Conservation (phyloP, 106 monocot genomes). For the Phalaenopsis aphrodite region DNA sequence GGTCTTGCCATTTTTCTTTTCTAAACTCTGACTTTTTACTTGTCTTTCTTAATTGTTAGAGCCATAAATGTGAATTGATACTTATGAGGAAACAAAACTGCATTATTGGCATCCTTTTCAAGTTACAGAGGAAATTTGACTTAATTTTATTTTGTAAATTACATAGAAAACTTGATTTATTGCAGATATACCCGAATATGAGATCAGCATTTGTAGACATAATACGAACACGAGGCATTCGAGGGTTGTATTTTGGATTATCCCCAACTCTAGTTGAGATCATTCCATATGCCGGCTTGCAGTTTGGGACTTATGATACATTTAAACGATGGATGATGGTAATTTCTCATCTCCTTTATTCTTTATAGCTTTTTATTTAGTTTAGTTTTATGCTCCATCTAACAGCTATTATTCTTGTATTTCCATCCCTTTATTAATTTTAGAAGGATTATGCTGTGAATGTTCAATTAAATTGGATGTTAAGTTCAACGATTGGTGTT, state of each 20-base stretch:
- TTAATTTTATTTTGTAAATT: not conserved
- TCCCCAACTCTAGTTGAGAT: conserved; percentile 93
- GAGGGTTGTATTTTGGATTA: conserved; percentile 80
- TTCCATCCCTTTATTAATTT: not conserved
- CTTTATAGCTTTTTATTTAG: not conserved
- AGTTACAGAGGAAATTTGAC: not conserved
- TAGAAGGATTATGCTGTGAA: not conserved
- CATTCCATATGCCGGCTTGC: conserved; percentile 94
- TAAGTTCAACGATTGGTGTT: not conserved
- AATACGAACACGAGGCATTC: conserved; percentile 58
- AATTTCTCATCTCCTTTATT: conserved; percentile 7
- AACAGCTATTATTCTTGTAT: not conserved
- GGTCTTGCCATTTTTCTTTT: not conserved
- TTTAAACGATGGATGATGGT: conserved; percentile 97
- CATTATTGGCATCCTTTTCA: not conserved
- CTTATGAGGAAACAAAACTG: not conserved
- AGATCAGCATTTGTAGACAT: conserved; percentile 80
- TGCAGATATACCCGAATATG: conserved; percentile 82
- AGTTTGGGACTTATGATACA: conserved; percentile 95
- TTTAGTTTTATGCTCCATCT: not conserved
- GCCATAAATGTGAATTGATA: not conserved
- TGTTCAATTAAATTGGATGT: not conserved
- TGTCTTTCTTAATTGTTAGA: not conserved
- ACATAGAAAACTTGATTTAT: conserved; percentile 8
- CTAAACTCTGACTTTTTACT: not conserved